Evolutionary conservation across 2,329 filamentous ascomycete genomes (phyloP), one percentile per base, ranked within the genome.

Genomic region (Escovopsis weberi): DNA sequence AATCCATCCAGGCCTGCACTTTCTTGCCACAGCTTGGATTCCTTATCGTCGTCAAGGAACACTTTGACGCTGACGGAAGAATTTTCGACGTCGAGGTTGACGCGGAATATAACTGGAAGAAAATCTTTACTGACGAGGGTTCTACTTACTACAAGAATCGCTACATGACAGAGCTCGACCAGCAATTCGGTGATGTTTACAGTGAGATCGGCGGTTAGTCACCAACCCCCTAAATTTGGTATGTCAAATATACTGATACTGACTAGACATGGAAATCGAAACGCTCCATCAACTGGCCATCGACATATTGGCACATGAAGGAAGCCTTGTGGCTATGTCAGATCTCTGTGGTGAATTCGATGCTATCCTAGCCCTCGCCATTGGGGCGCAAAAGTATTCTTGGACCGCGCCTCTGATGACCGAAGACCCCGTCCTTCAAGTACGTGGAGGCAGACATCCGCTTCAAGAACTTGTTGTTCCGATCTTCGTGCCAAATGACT

Each of bases 1-100:
- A 61, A 28, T 68, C 73, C 45, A 62, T 80, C 12, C 67, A 71
- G 32, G 88, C 88, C 43, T 93, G 93, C 48, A 82, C 91, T 15
- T 94, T 91, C 57, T 82, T 94, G 47, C 89, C 88, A 0, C 87
- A 94, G 53, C 75, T 95, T 33, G 91, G 91, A 0, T 98, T 95
- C 55, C 72, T 95, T 33, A 83, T 87, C 2, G 78, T 82, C 0
- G 78, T 94, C 12, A 74, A 86, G 50, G 44, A 47, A 9, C 53
- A 59, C 37, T 47, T 54, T 12, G 58, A 66, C 2, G 77, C 72
- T 2, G 75, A 76, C 0, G 63, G 69, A 38, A 72, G 75, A 0
- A 64, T 74, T 10, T 88, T 81, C 50, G 70, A 77, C 50, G 84
- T 84, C 1, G 55, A 64, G 1, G 66, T 69, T 12, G 78, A 78